phyloP scores from a whole-genome alignment of 192 early-diverging fungal species.

The Podila clonocystis region DNA sequence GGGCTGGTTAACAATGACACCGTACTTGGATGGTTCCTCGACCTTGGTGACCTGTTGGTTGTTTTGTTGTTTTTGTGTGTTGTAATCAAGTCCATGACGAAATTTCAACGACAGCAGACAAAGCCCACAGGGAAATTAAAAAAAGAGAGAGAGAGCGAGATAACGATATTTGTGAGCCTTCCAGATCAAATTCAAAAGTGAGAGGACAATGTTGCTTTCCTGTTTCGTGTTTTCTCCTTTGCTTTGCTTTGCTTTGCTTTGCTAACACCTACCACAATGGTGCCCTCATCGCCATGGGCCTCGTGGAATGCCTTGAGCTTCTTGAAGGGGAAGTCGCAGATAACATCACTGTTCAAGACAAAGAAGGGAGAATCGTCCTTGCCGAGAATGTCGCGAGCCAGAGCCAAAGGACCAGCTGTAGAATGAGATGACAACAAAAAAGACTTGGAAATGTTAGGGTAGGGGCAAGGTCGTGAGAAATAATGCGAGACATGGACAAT shows the following conservation, averaged over 20 bases:
- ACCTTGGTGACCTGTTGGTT: constrained; percentile 84
- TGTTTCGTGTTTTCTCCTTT: too few species aligned
- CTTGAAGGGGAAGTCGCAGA: constrained; percentile 98
- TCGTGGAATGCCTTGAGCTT: constrained; percentile 90
- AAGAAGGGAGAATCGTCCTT: constrained; percentile 97
- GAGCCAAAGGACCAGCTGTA: constrained; percentile 89
- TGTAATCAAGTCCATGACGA: too few species aligned
- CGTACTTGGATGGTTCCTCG: constrained; percentile 98
- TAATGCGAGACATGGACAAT: too few species aligned
- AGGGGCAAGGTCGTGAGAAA: too few species aligned
- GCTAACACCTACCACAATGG: constrained; percentile 76
- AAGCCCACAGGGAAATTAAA: not conserved
- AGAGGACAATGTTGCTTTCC: too few species aligned
- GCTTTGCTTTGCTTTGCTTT: too few species aligned
- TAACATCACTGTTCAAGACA: constrained; percentile 99
- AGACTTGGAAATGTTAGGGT: too few species aligned
- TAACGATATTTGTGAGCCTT: too few species aligned
- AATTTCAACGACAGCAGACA: not conserved
- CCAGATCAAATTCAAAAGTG: too few species aligned
- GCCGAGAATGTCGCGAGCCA: constrained; percentile 90
- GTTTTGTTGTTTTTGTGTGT: not conserved
- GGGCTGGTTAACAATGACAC: constrained; percentile 91
- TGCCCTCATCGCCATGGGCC: constrained; percentile 93
- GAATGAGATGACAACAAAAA: not conserved
- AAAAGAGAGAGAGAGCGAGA: too few species aligned